Percentiles rank a stretch among this genome's conserved stretches.
Evolutionary conservation across 805 yeast genomes (phyloP).

Genomic region (Ogataea populi-albae): DNA sequence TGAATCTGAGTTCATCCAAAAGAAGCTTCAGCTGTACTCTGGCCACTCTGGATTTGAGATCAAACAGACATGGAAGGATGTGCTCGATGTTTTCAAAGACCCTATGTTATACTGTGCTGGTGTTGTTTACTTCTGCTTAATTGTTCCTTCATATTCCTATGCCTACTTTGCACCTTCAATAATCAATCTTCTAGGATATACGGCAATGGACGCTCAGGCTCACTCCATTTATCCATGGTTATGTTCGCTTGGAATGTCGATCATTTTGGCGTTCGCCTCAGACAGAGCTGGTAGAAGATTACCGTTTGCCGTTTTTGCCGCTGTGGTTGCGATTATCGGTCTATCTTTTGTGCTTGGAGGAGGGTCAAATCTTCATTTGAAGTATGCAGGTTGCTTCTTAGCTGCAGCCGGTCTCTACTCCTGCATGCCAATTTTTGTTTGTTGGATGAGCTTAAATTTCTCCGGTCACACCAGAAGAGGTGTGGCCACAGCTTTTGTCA

Average conservation of each 20-base stretch:
- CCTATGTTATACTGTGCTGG: slow-evolving; percentile 57
- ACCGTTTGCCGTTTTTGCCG: slow-evolving; percentile 36
- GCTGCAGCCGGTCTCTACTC: slow-evolving; percentile 57
- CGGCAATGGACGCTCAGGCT: slow-evolving; percentile 71
- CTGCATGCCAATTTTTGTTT: slow-evolving; percentile 65
- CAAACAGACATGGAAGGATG: slow-evolving; percentile 45
- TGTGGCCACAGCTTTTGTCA: slow-evolving; percentile 47
- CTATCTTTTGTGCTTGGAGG: slow-evolving; percentile 53
- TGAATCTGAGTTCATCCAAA: slow-evolving; percentile 54
- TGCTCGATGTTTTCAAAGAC: slow-evolving; percentile 53
- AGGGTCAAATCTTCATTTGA: slow-evolving; percentile 34
- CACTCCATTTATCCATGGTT: slow-evolving; percentile 88
- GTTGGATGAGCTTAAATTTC: slow-evolving; percentile 63
- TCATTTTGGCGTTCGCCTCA: slow-evolving; percentile 59
- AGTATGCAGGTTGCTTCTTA: slow-evolving; percentile 66
- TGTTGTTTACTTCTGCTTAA: slow-evolving; percentile 58
- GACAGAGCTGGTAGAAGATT: slow-evolving; percentile 51
- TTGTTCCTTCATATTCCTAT: slow-evolving; percentile 73
- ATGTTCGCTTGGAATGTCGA: slow-evolving; percentile 64
- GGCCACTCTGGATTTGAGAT: slow-evolving; percentile 50
- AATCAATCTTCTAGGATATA: slow-evolving; percentile 57
- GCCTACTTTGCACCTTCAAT: slow-evolving; percentile 73
- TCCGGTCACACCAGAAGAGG: slow-evolving; percentile 61
- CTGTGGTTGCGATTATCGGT: slow-evolving; percentile 47
- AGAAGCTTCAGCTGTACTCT: slow-evolving; percentile 55